Conservation (phyloP, 805 yeast genomes). For the Monosporozyma servazzii region DNA sequence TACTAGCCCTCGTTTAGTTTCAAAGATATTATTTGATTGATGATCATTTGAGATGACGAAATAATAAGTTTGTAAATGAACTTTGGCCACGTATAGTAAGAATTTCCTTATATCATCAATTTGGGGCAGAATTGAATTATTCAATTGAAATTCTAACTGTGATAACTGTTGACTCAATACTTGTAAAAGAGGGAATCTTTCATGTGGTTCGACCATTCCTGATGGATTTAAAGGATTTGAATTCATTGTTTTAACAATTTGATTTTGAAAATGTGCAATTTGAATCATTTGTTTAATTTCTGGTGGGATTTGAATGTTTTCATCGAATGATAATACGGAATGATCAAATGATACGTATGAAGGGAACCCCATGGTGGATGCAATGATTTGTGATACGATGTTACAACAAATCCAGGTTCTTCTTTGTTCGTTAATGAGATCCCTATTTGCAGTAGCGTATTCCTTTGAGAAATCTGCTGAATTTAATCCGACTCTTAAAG, state of each 20-base stretch:
- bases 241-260: constrained; percentile 67
- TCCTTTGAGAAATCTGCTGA: constrained; percentile 62
- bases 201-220: constrained; percentile 58
- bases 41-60: constrained; percentile 44
- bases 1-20: constrained; percentile 63
- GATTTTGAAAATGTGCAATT: constrained; percentile 79
- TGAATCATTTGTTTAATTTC: constrained; percentile 70
- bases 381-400: constrained; percentile 79
- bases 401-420: constrained; percentile 94
- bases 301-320: constrained; percentile 37
- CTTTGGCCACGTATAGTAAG: constrained; percentile 60
- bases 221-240: constrained; percentile 58
- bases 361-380: constrained; percentile 90
- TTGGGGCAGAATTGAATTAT: constrained; percentile 10
- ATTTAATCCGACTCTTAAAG: constrained; percentile 84
- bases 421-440: constrained; percentile 60
- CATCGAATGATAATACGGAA: constrained; percentile 27
- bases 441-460: constrained; percentile 34
- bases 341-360: constrained; percentile 82
- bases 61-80: constrained; percentile 76
- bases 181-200: constrained; percentile 64
- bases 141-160: constrained; percentile 49
- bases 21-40: constrained; percentile 31
- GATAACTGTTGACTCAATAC: constrained; percentile 65
- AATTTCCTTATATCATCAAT: constrained; percentile 65